Evolutionary conservation across 352 stramenopile species (phyloP).

Genomic region (Pythium phragmitis): DNA sequence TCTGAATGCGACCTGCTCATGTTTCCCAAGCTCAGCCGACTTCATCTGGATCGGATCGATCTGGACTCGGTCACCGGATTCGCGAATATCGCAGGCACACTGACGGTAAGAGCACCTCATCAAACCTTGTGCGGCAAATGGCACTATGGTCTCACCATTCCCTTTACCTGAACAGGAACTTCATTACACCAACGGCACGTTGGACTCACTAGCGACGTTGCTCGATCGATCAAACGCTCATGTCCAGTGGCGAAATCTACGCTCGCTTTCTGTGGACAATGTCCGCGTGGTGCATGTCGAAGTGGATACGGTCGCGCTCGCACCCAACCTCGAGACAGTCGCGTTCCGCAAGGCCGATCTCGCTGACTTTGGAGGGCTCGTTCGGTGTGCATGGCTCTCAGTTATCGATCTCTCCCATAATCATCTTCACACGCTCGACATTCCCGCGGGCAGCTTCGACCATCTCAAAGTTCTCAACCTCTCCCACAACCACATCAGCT

Average conservation of each 20-base stretch:
- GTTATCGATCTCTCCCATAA: slow-evolving; percentile 16
- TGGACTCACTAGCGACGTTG: neutral
- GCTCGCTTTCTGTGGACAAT: slow-evolving; percentile 2
- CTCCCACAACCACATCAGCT: slow-evolving; percentile 13
- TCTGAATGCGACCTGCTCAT: slow-evolving; percentile 17
- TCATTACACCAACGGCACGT: slow-evolving; percentile 2
- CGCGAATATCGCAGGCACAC: neutral
- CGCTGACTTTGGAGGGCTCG: neutral
- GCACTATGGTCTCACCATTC: neutral
- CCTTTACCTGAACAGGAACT: slow-evolving; percentile 2
- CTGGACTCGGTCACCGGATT: neutral
- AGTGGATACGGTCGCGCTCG: neutral
- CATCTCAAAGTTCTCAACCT: slow-evolving; percentile 18
- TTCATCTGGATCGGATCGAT: slow-evolving; percentile 11
- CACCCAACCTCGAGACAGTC: slow-evolving; percentile 11
- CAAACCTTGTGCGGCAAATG: neutral
- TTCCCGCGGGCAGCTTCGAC: slow-evolving; percentile 1
- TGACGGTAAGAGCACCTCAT: neutral
- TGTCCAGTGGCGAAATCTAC: slow-evolving; percentile 2
- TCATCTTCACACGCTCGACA: slow-evolving; percentile 6
- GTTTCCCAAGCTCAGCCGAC: slow-evolving; percentile 6
- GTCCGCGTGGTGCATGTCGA: neutral
- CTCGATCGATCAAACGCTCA: neutral
- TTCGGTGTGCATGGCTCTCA: slow-evolving; percentile 12
- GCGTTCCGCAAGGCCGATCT: slow-evolving; percentile 1